Percentiles rank a stretch among this genome's conserved stretches.
Evolutionary conservation across 139 green algal species (phyloP).

Genomic region (Auxenochlorella pyrenoidosa): DNA sequence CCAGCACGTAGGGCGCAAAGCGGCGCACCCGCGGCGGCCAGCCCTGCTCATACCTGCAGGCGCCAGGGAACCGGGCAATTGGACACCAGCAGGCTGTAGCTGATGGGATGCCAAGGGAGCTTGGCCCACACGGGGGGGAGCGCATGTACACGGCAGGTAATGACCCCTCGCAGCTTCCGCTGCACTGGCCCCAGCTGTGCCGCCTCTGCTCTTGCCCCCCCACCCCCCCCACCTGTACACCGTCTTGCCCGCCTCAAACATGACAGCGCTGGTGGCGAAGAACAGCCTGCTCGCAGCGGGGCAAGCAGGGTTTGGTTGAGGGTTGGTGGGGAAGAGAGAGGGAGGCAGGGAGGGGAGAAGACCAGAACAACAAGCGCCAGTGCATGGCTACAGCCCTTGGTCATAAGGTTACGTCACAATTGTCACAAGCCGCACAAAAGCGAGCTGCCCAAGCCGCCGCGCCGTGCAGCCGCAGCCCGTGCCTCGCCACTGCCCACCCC

Average conservation of each 20-base stretch:
- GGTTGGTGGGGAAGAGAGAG: neutral
- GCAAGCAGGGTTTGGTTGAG: constrained; percentile 25
- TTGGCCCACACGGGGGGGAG: too few relatives aligned
- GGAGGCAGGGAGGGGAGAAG: neutral
- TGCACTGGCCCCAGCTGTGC: too few relatives aligned
- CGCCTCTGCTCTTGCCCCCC: neutral
- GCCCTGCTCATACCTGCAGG: constrained; percentile 53
- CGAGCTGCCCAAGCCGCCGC: neutral
- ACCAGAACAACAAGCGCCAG: neutral
- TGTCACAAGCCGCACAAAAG: too few relatives aligned
- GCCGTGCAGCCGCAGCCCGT: neutral
- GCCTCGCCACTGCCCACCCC: too few relatives aligned
- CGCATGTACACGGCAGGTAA: too few relatives aligned
- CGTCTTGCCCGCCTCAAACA: constrained; percentile 31
- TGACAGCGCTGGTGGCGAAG: constrained; percentile 19
- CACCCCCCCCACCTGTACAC: constrained; percentile 18
- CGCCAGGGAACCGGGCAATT: neutral
- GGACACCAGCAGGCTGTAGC: too few relatives aligned
- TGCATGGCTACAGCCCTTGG: too few relatives aligned
- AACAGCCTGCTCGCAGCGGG: constrained; percentile 4
- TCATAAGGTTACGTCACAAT: too few relatives aligned
- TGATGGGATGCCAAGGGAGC: too few relatives aligned
- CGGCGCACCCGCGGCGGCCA: constrained; percentile 18
- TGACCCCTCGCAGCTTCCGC: too few relatives aligned
- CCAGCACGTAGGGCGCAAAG: constrained; percentile 32